Conservation (phyloP, 441 rosid species). For the Theobroma grandiflorum region DNA sequence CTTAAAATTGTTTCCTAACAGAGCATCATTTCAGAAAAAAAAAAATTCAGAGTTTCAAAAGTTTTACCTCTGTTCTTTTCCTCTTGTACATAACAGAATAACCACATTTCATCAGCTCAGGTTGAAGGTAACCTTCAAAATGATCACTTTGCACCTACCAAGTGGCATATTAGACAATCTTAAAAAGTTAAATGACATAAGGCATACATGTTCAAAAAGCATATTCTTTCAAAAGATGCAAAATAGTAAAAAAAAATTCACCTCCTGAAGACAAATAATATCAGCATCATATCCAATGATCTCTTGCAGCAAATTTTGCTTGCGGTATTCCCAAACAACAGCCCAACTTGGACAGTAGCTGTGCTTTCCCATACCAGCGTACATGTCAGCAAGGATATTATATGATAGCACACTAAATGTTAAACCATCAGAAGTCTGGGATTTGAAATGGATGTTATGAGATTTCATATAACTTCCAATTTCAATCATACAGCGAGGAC, state of each 20-base stretch:
- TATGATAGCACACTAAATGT: conserved; percentile 60
- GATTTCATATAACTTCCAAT: conserved; percentile 34
- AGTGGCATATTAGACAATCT: background rate
- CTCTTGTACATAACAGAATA: conserved; percentile 41
- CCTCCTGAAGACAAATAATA: conserved; percentile 68
- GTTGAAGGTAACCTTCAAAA: conserved; percentile 39
- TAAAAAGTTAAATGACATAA: background rate
- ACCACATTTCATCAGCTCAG: conserved; percentile 40
- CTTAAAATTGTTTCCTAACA: background rate
- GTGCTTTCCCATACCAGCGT: conserved; percentile 40
- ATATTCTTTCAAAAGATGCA: background rate
- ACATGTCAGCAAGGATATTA: conserved; percentile 54
- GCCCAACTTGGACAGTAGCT: conserved; percentile 62
- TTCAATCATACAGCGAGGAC: conserved; percentile 53
- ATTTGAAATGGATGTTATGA: conserved; percentile 39
- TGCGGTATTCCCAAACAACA: conserved; percentile 60
- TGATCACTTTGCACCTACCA: conserved; percentile 46
- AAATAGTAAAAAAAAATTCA: conserved; percentile 26
- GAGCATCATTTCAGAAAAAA: background rate
- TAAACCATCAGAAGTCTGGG: conserved; percentile 38
- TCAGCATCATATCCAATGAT: conserved; percentile 55
- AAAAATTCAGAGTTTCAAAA: background rate
- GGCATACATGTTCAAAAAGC: background rate
- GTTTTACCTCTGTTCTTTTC: background rate
- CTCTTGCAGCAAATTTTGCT: conserved; percentile 53